Percentiles rank a stretch among this genome's conserved stretches.
Conservation (phyloP, 139 green algal species). For the Chlorella sp. region DNA sequence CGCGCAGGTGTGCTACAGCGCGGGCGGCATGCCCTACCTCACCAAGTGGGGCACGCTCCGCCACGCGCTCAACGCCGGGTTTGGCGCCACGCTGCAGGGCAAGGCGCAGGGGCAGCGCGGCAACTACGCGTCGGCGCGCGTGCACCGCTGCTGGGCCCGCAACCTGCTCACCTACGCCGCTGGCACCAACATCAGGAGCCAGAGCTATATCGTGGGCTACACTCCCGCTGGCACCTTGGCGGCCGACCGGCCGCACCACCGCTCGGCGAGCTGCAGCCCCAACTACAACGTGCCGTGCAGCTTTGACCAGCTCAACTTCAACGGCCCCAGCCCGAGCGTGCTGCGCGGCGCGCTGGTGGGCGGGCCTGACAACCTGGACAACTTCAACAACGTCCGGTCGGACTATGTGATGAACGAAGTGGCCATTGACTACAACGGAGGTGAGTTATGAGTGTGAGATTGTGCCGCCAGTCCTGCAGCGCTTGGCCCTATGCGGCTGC, state of each 20-base stretch:
- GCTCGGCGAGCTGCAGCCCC: neutral
- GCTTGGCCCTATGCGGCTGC: too few species aligned
- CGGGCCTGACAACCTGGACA: conserved; percentile 34
- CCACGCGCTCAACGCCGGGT: neutral
- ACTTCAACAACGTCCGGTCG: conserved; percentile 15
- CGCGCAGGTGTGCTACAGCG: neutral
- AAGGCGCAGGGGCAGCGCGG: neutral
- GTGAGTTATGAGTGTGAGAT: neutral
- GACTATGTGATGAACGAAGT: conserved; percentile 31
- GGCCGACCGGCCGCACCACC: neutral
- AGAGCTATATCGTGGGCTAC: neutral
- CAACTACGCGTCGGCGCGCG: neutral
- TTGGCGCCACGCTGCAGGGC: neutral
- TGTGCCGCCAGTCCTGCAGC: neutral
- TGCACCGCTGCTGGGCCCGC: neutral
- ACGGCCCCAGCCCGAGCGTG: neutral
- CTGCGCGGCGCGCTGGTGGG: conserved; percentile 55
- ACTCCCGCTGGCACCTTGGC: neutral
- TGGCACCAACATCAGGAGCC: neutral
- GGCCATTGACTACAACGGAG: conserved; percentile 38
- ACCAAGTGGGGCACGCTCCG: neutral
- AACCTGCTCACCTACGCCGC: neutral
- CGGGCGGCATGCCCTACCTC: neutral
- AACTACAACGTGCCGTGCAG: neutral
- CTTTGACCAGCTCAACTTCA: neutral